Evolutionary conservation across 2,329 filamentous ascomycete species (phyloP), one percentile per base, ranked within the genome.

Genomic region (Cercospora beticola): DNA sequence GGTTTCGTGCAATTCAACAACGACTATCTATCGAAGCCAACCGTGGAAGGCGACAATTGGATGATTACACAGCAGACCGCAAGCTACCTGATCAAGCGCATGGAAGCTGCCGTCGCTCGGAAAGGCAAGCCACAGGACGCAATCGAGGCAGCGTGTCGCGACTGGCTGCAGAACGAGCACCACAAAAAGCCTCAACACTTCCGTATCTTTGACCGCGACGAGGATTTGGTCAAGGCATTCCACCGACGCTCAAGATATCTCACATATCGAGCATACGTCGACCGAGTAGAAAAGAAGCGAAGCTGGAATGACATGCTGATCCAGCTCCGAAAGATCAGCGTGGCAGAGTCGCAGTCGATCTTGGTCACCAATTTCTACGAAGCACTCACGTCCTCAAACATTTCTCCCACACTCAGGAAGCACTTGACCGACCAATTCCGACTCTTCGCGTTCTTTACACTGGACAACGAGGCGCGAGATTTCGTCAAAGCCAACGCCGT

Each of bases 21-120:
- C 14, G 83, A 85, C 67, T 85, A 85, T 63, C 77, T 85, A 5
- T 82, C 83, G 2, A 86, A 86, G 73, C 84, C 83, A 0, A 86
- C 84, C 0, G 85, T 87, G 2, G 84, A 87, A 70, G 85, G 85
- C 1, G 85, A 86, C 72, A 86, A 86, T 66, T 86, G 84, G 83
- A 86, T 86, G 84, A 86, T 86, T 49, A 86, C 83, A 0, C 84
- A 86, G 68, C 84, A 86, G 74, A 83, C 83, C 3, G 82, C 83
- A 0, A 79, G 80, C 26, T 83, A 83, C 67, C 73, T 86, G 26
- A 84, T 86, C 75, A 86, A 86, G 74, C 83, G 84, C 54, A 86
- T 86, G 82, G 75, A 79, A 30, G 73, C 78, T 30, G 80, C 81
- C 4, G 78, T 81, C 5, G 74, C 78, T 7, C 74, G 76, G 12